Evolutionary conservation across 306 rosid genomes (phyloP).

Genomic region (Prunus campanulata): DNA sequence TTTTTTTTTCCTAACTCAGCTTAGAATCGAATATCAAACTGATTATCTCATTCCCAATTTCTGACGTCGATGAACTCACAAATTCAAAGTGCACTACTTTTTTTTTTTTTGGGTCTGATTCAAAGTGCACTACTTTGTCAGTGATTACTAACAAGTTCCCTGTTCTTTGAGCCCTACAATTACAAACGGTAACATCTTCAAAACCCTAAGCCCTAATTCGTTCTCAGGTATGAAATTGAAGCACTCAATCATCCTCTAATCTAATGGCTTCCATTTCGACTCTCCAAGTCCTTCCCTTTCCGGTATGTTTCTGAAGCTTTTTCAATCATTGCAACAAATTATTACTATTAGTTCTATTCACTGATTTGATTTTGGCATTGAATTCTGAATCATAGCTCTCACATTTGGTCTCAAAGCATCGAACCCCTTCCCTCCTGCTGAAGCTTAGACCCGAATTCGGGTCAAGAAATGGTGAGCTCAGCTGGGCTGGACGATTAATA

Average conservation of each 20-base stretch:
- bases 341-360: background rate
- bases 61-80: no score
- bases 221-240: conserved; percentile 5
- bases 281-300: conserved; percentile 32
- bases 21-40: no score
- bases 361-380: background rate
- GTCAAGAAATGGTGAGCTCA: conserved; percentile 5
- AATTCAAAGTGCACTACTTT: no score
- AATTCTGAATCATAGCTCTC: conserved; percentile 29
- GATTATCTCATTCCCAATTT: no score
- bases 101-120: no score
- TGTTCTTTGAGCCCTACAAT: no score
- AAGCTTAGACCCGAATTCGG: conserved; percentile 23
- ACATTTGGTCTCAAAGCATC: conserved; percentile 28
- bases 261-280: conserved; percentile 53
- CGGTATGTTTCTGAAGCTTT: conserved; percentile 28
- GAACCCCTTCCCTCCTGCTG: conserved; percentile 7
- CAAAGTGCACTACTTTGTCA: background rate
- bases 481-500: conserved; percentile 8
- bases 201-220: conserved; percentile 1
- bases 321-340: background rate
- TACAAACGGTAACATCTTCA: background rate
- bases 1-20: no score
- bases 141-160: background rate
- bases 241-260: conserved; percentile 1